Evolutionary conservation across 371 early-diverging fungal genomes (phyloP).

Genomic region (Umbelopsis sp.): DNA sequence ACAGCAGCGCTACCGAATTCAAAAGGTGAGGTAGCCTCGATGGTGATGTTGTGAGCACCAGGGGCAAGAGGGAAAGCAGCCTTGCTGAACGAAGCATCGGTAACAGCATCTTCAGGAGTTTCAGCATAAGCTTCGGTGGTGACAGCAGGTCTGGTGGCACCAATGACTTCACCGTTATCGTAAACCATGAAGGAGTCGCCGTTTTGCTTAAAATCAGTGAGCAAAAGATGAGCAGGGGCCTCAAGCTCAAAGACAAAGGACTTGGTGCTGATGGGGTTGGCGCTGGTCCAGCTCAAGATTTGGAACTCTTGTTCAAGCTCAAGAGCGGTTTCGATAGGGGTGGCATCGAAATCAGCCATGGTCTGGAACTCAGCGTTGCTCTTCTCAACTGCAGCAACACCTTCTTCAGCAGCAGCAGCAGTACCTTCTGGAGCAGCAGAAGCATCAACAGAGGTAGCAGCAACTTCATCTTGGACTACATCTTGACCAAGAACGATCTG

Average conservation of each 20-base stretch:
- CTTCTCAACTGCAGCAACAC: too few relatives aligned
- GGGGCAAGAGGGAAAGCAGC: slow-evolving; percentile 40
- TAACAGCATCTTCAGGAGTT: slow-evolving; percentile 50
- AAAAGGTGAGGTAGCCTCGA: slow-evolving; percentile 46
- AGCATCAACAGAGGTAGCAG: not conserved
- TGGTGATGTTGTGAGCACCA: slow-evolving; percentile 50
- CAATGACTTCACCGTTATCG: slow-evolving; percentile 44
- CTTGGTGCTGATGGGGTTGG: slow-evolving; percentile 35
- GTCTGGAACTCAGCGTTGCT: not conserved
- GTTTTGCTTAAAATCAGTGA: slow-evolving; percentile 51
- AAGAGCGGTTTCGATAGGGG: not conserved
- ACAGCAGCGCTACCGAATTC: slow-evolving; percentile 54
- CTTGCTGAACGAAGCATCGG: slow-evolving; percentile 43
- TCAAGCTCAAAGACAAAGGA: slow-evolving; percentile 38
- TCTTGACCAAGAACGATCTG: not conserved
- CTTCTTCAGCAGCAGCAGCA: too few relatives aligned
- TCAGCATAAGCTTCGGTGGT: slow-evolving; percentile 41
- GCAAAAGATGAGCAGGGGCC: slow-evolving; percentile 37
- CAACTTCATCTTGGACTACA: not conserved
- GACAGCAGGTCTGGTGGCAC: slow-evolving; percentile 32
- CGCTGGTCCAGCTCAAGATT: slow-evolving; percentile 48
- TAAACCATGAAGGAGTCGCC: slow-evolving; percentile 50
- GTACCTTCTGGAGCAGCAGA: too few relatives aligned
- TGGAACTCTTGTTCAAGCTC: slow-evolving; percentile 24
- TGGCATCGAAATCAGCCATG: not conserved